Evolutionary conservation across 371 early-diverging fungal genomes (phyloP).

Genomic region (Zychaea mexicana): DNA sequence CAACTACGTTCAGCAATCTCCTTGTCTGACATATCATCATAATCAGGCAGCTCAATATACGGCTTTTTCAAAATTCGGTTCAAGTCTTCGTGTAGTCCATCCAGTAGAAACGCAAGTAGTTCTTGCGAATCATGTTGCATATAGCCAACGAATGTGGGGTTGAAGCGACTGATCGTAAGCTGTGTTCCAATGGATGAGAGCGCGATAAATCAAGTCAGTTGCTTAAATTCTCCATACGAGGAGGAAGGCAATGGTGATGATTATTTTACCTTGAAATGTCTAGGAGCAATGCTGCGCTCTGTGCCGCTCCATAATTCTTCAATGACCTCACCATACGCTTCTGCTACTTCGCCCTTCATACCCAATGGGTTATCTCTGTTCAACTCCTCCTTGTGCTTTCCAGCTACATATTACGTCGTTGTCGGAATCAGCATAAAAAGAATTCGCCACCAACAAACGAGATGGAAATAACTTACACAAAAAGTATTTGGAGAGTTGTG

Average conservation of each 20-base stretch:
- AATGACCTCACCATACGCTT: slow-evolving; percentile 63
- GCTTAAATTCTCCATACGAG: too few species aligned
- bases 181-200: slow-evolving; percentile 5
- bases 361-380: slow-evolving; percentile 61
- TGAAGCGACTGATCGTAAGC: slow-evolving; percentile 66
- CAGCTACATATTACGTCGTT: slow-evolving; percentile 25
- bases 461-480: slow-evolving; percentile 24
- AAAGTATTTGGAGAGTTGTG: slow-evolving; percentile 64
- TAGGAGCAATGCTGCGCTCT: slow-evolving; percentile 53
- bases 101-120: slow-evolving; percentile 61
- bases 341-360: slow-evolving; percentile 61
- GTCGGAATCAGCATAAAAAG: background rate
- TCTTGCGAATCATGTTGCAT: slow-evolving; percentile 81
- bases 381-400: slow-evolving; percentile 45
- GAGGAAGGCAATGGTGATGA: background rate
- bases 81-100: slow-evolving; percentile 71
- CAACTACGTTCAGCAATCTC: slow-evolving; percentile 61
- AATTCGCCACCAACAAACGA: too few species aligned
- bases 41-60: slow-evolving; percentile 75
- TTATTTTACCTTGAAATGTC: slow-evolving; percentile 60
- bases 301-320: slow-evolving; percentile 62
- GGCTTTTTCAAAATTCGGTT: slow-evolving; percentile 74
- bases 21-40: slow-evolving; percentile 62
- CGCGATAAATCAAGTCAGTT: background rate
- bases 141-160: slow-evolving; percentile 66